Conservation (phyloP, 139 green algal genomes). For the Tetraselmis chui region DNA sequence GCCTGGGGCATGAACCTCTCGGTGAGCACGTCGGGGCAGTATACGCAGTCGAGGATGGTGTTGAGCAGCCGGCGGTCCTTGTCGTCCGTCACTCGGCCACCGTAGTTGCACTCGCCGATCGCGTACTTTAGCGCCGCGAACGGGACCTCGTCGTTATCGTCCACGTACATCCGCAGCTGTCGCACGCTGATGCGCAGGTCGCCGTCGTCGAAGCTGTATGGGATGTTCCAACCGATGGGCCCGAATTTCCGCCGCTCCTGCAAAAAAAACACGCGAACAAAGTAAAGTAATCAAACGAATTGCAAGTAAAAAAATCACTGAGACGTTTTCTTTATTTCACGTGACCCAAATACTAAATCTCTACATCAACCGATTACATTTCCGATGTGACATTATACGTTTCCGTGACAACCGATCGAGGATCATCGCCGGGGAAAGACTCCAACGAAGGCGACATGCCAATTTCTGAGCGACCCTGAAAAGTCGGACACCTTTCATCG, state of each 20-base stretch:
- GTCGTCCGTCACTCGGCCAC: conserved; percentile 54
- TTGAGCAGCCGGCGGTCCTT: conserved; percentile 69
- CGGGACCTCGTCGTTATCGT: conserved; percentile 66
- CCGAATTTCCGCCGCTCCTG: conserved; percentile 70
- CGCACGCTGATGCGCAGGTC: conserved; percentile 66
- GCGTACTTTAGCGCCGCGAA: conserved; percentile 63
- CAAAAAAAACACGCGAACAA: too few relatives aligned
- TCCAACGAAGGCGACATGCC: too few relatives aligned
- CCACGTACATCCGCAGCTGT: conserved; percentile 74
- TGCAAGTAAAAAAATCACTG: too few relatives aligned
- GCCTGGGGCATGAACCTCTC: conserved; percentile 35
- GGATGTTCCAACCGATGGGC: conserved; percentile 77
- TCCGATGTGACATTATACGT: too few relatives aligned
- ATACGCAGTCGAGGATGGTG: conserved; percentile 58
- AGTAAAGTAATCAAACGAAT: too few relatives aligned
- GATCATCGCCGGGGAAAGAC: too few relatives aligned
- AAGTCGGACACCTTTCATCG: too few relatives aligned
- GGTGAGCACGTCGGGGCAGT: conserved; percentile 39
- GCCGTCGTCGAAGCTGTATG: conserved; percentile 74
- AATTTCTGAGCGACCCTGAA: too few relatives aligned
- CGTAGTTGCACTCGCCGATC: conserved; percentile 45
- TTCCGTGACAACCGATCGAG: too few relatives aligned
- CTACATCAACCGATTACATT: too few relatives aligned
- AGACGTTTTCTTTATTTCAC: too few relatives aligned
- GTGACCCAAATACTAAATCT: too few relatives aligned